Evolutionary conservation across 2,329 filamentous ascomycete species (phyloP).

Genomic region (Colletotrichum caudatum): DNA sequence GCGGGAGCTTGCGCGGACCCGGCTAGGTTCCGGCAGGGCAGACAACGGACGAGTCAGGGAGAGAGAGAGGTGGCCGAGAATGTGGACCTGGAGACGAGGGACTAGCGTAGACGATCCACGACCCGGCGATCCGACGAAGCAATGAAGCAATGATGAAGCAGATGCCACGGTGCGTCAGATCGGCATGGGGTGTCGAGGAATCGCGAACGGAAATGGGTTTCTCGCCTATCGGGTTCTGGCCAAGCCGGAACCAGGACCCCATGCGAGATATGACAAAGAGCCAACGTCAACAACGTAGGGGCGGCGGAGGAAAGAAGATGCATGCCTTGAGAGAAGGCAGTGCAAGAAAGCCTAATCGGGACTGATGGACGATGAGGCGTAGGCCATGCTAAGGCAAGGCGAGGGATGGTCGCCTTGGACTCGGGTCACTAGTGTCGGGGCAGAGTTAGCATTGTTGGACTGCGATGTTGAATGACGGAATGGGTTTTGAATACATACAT

Average conservation of each 20-base stretch:
- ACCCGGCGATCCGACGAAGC: constrained; percentile 4
- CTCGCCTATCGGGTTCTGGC: constrained; percentile 3
- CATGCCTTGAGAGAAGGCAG: constrained; percentile 11
- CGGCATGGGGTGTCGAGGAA: not conserved
- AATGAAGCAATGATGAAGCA: constrained; percentile 8
- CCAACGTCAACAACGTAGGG: not conserved
- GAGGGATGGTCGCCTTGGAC: not conserved
- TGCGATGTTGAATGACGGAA: not conserved
- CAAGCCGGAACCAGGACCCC: not conserved
- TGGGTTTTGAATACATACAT: too few relatives aligned
- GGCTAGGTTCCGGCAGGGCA: constrained; percentile 31
- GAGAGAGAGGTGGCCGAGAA: not conserved
- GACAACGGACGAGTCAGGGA: constrained; percentile 7
- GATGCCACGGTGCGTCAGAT: not conserved
- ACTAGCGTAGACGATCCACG: constrained; percentile 6
- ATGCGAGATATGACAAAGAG: constrained; percentile 24
- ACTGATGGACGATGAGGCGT: not conserved
- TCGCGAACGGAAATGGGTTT: not conserved
- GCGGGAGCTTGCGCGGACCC: constrained; percentile 20
- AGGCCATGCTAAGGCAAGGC: not conserved
- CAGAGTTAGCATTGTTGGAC: not conserved
- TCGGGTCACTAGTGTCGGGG: not conserved
- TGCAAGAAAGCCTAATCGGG: not conserved
- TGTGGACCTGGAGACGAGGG: not conserved
- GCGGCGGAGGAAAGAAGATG: not conserved